Evolutionary conservation across 2,329 filamentous ascomycete species (phyloP).

Genomic region (Fusarium euwallaceae): DNA sequence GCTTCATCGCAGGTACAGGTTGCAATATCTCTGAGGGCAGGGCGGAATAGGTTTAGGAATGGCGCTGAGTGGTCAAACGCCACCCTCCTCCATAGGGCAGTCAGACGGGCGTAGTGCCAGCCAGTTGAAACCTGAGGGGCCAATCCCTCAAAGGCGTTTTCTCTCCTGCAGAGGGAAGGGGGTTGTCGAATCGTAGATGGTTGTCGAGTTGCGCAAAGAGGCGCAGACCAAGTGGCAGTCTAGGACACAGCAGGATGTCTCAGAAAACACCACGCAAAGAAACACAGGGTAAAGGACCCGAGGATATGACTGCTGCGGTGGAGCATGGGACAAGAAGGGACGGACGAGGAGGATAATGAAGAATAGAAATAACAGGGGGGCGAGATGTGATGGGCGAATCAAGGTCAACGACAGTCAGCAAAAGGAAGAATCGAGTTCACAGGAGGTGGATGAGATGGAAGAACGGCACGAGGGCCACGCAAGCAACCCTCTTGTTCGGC

Average conservation of each 20-base stretch:
- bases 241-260: constrained; percentile 39
- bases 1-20: constrained; percentile 42
- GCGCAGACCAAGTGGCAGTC: constrained; percentile 18
- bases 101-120: constrained; percentile 24
- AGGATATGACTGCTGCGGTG: constrained; percentile 31
- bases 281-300: constrained; percentile 37
- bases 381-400: constrained; percentile 30
- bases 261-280: constrained; percentile 35
- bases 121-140: constrained; percentile 17
- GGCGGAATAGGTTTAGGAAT: constrained; percentile 32
- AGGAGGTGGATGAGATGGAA: constrained; percentile 38
- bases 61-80: constrained; percentile 36
- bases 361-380: constrained; percentile 32
- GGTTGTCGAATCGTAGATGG: constrained; percentile 6
- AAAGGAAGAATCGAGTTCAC: constrained; percentile 26
- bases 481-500: constrained; percentile 25
- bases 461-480: constrained; percentile 42
- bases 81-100: constrained; percentile 43
- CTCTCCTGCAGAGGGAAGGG: not conserved
- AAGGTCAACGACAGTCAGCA: constrained; percentile 18
- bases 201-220: constrained; percentile 16
- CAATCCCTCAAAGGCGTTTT: constrained; percentile 10
- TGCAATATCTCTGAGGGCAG: constrained; percentile 4
- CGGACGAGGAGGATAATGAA: constrained; percentile 29
- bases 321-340: constrained; percentile 38